phyloP scores from a whole-genome alignment of 352 stramenopile species.

The Phytophthora foliorum region DNA sequence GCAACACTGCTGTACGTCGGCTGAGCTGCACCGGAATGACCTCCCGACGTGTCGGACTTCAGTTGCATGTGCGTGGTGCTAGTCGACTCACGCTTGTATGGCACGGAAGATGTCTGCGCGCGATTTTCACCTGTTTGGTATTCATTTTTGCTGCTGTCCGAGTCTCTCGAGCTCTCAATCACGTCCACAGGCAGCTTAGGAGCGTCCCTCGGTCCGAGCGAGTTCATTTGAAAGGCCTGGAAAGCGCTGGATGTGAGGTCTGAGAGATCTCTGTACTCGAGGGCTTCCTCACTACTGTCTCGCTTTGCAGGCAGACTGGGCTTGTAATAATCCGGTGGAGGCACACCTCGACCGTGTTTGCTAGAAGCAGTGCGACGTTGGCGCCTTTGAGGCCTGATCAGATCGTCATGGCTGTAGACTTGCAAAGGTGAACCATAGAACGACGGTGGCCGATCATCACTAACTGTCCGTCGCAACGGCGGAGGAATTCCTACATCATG shows the following conservation, averaged over 20 bases:
- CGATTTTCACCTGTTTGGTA: constrained; percentile 32
- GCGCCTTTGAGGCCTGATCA: constrained; percentile 1
- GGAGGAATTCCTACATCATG: constrained; percentile 17
- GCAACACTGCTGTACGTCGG: constrained; percentile 44
- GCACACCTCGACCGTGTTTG: constrained; percentile 1
- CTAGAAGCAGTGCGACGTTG: constrained; percentile 13
- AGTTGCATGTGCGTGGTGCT: constrained; percentile 34
- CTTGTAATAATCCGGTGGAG: constrained; percentile 6
- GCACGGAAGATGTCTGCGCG: constrained; percentile 20
- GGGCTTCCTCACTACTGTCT: constrained; percentile 16
- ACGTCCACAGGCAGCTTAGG: constrained; percentile 27
- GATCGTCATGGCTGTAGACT: constrained; percentile 20
- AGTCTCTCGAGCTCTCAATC: constrained; percentile 32
- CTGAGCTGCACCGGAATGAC: constrained; percentile 20
- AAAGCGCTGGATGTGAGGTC: constrained; percentile 76
- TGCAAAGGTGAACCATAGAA: constrained; percentile 29
- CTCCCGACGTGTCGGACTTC: constrained; percentile 29
- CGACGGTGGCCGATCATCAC: constrained; percentile 33
- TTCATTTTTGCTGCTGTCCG: constrained; percentile 28
- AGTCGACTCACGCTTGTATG: constrained; percentile 33
- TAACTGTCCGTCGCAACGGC: constrained; percentile 34
- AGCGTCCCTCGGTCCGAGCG: constrained; percentile 30
- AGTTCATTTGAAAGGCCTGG: constrained; percentile 64
- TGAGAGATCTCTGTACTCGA: constrained; percentile 68
- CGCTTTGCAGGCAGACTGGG: constrained; percentile 8